Base-by-base conservation (phyloP, 2,329 filamentous ascomycete species). In the Mariannaea elegans region DNA sequence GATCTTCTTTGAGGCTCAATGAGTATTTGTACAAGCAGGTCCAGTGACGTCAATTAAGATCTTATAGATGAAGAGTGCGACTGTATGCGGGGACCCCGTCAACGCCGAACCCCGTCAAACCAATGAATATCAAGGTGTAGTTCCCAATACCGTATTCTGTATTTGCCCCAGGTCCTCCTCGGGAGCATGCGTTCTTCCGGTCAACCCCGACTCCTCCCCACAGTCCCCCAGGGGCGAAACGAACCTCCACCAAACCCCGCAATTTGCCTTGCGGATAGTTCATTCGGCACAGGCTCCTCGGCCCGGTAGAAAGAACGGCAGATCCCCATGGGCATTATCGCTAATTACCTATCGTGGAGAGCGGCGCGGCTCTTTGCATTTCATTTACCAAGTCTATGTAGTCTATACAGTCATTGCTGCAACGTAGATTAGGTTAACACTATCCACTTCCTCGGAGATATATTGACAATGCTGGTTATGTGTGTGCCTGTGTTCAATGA, bases 11-110 rank as follows among this genome's bases (percentile, higher is more conserved):
- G 32, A 31, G 29, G 45, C 41, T 24, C 34, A 19, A 7, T 16
- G 32, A 39, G 21, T 59, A 54, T 54, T 50, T 55, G 46, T 55
- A 59, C 49, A 31, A 49, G 6, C 2, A 13, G 13, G 34, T 9
- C 14, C 14, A n/a, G 29, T 54, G 49, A 54, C 56, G 56, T 59
- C 49, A 48, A 53, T n/a, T n/a, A n/a, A n/a, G n/a, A n/a, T n/a
- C n/a, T n/a, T n/a, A n/a, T n/a, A n/a, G n/a, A n/a, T n/a, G n/a
- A n/a, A n/a, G n/a, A n/a, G n/a, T n/a, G n/a, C n/a, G n/a, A n/a
- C n/a, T n/a, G n/a, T n/a, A n/a, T n/a, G n/a, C n/a, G n/a, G n/a
- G n/a, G n/a, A n/a, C n/a, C n/a, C n/a, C n/a, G n/a, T n/a, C n/a
- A n/a, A n/a, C n/a, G n/a, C n/a, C n/a, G n/a, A n/a, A n/a, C n/a